A percentile compares a stretch with the other conserved stretches of the same genome.
These are phyloP conservation scores for Trichoderma brevicompactum DNA, from an alignment of 2,329 filamentous ascomycete genomes.

Conservation along the genomic window DNA sequence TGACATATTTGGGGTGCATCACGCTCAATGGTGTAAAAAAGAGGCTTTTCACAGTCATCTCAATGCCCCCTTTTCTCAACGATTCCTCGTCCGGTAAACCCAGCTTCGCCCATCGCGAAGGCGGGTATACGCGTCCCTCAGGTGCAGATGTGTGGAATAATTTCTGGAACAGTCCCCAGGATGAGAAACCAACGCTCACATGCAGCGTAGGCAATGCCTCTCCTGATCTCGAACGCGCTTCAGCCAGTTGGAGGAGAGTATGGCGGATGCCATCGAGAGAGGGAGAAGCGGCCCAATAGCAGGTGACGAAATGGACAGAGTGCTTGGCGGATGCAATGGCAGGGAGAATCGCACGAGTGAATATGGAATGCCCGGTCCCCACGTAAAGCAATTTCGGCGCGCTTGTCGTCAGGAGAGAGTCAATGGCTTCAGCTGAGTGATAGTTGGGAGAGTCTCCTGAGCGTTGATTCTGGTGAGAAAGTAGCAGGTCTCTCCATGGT, in stretches of 20 bases:
- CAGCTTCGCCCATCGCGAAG: constrained; percentile 64
- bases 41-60: constrained; percentile 73
- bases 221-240: constrained; percentile 38
- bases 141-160: constrained; percentile 70
- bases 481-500: constrained; percentile 45
- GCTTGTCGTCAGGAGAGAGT: constrained; percentile 55
- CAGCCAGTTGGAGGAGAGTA: constrained; percentile 64
- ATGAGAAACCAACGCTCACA: constrained; percentile 79
- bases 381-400: constrained; percentile 54
- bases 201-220: constrained; percentile 48
- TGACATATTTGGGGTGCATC: constrained; percentile 85
- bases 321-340: constrained; percentile 62
- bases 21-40: constrained; percentile 82
- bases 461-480: constrained; percentile 42
- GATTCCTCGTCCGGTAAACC: constrained; percentile 63
- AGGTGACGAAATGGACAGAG: constrained; percentile 78
- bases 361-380: constrained; percentile 63
- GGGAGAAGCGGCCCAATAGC: constrained; percentile 75
- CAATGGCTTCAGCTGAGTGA: constrained; percentile 49
- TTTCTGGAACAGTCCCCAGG: constrained; percentile 72
- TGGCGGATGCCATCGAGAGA: constrained; percentile 62
- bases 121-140: constrained; percentile 64
- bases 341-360: constrained; percentile 59
- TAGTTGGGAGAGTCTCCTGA: constrained; percentile 54
- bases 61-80: constrained; percentile 62